Percentiles rank a stretch among this genome's conserved stretches.
phyloP scores from a whole-genome alignment of 2,329 filamentous ascomycete genomes.

The Fusarium ambrosium region DNA sequence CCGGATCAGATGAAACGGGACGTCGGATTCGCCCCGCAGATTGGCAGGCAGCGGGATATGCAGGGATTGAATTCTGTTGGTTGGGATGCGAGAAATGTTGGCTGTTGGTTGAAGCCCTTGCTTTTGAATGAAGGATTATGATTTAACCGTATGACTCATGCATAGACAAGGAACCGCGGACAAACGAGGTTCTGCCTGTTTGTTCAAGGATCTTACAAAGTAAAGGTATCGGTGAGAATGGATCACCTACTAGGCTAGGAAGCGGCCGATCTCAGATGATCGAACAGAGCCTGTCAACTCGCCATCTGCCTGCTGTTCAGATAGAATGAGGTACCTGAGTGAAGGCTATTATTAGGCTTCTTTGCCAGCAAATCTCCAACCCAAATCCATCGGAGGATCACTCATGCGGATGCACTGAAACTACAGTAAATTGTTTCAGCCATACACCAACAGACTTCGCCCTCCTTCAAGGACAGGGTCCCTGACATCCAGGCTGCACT shows the following conservation, averaged over 20 bases:
- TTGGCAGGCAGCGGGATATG: not conserved
- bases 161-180: not conserved
- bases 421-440: not conserved
- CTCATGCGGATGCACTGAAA: not conserved
- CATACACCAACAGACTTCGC: not conserved
- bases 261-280: not conserved
- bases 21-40: not conserved
- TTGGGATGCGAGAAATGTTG: not conserved
- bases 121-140: constrained; percentile 4
- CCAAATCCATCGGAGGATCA: not conserved
- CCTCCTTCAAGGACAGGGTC: not conserved
- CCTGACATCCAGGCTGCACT: not conserved
- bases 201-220: not conserved
- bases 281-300: not conserved
- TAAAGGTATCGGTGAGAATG: not conserved
- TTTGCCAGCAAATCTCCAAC: not conserved
- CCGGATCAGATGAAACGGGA: not conserved
- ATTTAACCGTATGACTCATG: constrained; percentile 3
- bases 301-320: not conserved
- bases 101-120: not conserved
- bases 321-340: not conserved
- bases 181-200: not conserved
- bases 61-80: not conserved
- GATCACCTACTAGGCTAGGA: not conserved
- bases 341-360: not conserved